These are phyloP conservation scores for Dendrobium officinale DNA, from an alignment of 106 monocot genomes.

Conservation along the genomic window DNA sequence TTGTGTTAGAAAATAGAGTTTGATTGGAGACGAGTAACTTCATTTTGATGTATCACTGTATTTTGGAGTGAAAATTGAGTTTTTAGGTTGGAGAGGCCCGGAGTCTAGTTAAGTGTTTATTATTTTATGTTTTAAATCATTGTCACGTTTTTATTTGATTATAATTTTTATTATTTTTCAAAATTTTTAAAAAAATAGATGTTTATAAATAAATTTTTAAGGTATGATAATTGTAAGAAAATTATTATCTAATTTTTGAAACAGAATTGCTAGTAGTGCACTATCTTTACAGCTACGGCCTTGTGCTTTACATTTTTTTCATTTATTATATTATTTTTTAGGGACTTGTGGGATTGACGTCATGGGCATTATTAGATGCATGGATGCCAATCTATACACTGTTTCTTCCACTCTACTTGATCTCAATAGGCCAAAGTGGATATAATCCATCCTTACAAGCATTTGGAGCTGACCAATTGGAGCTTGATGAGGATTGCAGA, in stretches of 20 bases:
- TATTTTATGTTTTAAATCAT: neutral
- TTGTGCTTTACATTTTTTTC: neutral
- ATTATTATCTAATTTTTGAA: neutral
- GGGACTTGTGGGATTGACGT: conserved; percentile 72
- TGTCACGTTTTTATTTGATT: neutral
- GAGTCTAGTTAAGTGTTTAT: neutral
- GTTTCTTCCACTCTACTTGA: conserved; percentile 83
- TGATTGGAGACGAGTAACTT: too few species aligned
- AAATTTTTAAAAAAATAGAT: neutral
- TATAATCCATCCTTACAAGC: conserved; percentile 96
- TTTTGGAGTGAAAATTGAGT: too few species aligned
- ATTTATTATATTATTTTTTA: conserved; percentile 5
- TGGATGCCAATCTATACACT: conserved; percentile 63
- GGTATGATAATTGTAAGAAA: neutral
- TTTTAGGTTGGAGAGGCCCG: too few species aligned
- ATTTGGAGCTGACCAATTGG: conserved; percentile 89
- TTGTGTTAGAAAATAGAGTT: too few species aligned
- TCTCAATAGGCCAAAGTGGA: conserved; percentile 77
- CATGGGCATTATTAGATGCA: conserved; percentile 56
- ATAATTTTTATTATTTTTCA: neutral
- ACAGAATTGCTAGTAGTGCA: too few species aligned
- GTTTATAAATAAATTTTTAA: neutral
- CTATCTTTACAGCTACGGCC: too few species aligned
- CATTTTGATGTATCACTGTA: too few species aligned
- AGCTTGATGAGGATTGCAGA: conserved; percentile 33